Conservation (phyloP, 495 filamentous ascomycete species). For the Aspergillus affinis region DNA sequence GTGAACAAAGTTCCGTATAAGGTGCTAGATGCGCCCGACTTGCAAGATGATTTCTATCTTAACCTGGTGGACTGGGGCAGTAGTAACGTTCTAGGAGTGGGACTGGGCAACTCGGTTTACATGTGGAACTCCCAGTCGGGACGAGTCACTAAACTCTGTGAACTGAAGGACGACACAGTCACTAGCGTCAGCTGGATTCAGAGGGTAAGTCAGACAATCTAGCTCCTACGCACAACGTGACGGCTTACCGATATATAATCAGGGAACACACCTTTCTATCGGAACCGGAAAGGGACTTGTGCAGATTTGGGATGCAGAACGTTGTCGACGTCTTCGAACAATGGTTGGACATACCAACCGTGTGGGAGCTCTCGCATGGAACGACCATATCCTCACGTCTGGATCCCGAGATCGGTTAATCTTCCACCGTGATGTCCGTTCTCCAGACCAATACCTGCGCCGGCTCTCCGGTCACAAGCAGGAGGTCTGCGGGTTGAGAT, state of each 20-base stretch:
- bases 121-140: slow-evolving; percentile 95
- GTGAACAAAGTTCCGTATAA: slow-evolving; percentile 97
- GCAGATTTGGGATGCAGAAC: slow-evolving; percentile 95
- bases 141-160: slow-evolving; percentile 86
- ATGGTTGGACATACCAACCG: slow-evolving; percentile 95
- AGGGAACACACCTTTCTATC: slow-evolving; percentile 92
- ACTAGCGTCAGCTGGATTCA: slow-evolving; percentile 99
- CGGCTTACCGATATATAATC: slow-evolving; percentile 17
- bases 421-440: slow-evolving; percentile 91
- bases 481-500: slow-evolving; percentile 95
- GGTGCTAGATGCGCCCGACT: slow-evolving; percentile 91
- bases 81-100: slow-evolving; percentile 88
- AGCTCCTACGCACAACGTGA: background rate
- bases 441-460: slow-evolving; percentile 84
- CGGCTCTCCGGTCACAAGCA: slow-evolving; percentile 90
- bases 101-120: slow-evolving; percentile 90
- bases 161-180: slow-evolving; percentile 87
- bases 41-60: slow-evolving; percentile 96
- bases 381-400: slow-evolving; percentile 94
- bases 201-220: slow-evolving; percentile 43
- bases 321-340: slow-evolving; percentile 77
- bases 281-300: slow-evolving; percentile 92
- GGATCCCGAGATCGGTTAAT: slow-evolving; percentile 92
- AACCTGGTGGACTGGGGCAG: slow-evolving; percentile 99
- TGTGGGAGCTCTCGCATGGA: slow-evolving; percentile 93